Conservation (phyloP, 2,329 filamentous ascomycete genomes). For the Penicillium sp. region DNA sequence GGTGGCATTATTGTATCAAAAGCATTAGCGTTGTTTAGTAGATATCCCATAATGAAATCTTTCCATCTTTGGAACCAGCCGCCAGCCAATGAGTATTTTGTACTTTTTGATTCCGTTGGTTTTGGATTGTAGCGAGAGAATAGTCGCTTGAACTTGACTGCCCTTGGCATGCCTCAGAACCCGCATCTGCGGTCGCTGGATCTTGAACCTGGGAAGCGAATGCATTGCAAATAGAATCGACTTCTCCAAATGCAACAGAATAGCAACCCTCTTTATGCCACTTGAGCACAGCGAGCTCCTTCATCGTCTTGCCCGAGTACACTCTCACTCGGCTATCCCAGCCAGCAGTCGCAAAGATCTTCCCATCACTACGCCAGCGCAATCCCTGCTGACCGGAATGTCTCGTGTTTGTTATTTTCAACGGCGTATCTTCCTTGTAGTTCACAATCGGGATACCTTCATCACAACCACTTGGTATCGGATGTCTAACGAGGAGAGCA, state of each 20-base stretch:
- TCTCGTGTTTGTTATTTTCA: constrained; percentile 66
- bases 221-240: constrained; percentile 17
- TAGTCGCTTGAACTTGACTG: constrained; percentile 1
- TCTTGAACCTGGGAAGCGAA: background rate
- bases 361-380: constrained; percentile 68
- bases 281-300: constrained; percentile 83
- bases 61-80: constrained; percentile 88
- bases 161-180: no score
- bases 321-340: constrained; percentile 82
- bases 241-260: constrained; percentile 63
- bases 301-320: constrained; percentile 73
- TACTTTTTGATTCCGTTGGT: constrained; percentile 58
- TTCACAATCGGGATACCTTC: constrained; percentile 8
- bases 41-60: constrained; percentile 91
- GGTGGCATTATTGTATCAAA: constrained; percentile 25
- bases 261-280: constrained; percentile 92
- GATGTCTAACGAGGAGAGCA: constrained; percentile 69
- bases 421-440: constrained; percentile 38
- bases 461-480: constrained; percentile 45
- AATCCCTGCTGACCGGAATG: constrained; percentile 87
- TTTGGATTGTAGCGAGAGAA: constrained; percentile 51
- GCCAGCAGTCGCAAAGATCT: constrained; percentile 80
- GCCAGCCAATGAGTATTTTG: constrained; percentile 79
- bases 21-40: constrained; percentile 52
- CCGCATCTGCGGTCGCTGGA: no score